phyloP scores from a whole-genome alignment of 1,284 basidiomycete species.

The Moesziomyces globuligerus region DNA sequence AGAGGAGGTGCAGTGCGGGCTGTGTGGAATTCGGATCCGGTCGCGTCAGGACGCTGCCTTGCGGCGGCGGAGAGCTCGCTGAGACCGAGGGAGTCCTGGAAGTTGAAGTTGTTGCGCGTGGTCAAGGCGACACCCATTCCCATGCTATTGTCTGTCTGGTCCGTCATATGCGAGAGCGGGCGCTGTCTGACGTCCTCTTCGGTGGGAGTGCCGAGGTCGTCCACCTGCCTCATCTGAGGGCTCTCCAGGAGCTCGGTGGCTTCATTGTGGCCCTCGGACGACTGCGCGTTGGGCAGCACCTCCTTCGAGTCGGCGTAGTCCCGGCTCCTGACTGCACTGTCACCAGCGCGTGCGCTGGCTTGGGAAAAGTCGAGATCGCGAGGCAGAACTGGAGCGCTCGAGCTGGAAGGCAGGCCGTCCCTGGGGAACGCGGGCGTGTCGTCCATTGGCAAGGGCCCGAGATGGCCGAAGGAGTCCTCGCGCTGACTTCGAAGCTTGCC shows the following conservation, averaged over 20 bases:
- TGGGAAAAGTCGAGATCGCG: conserved; percentile 14
- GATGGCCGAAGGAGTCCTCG: conserved; percentile 34
- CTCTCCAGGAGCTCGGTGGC: conserved; percentile 17
- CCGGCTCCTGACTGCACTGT: conserved; percentile 8
- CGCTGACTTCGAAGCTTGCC: conserved; percentile 8
- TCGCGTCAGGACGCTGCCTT: conserved; percentile 6
- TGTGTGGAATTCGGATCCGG: not conserved
- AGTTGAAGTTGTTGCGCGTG: conserved; percentile 17
- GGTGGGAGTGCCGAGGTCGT: conserved; percentile 2
- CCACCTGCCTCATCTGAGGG: conserved; percentile 2
- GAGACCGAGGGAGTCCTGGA: conserved; percentile 15
- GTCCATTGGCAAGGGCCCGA: conserved; percentile 22
- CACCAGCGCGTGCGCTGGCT: conserved; percentile 1
- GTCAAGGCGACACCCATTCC: conserved; percentile 22
- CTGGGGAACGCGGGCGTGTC: conserved; percentile 10
- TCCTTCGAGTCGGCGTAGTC: conserved; percentile 10
- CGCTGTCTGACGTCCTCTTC: conserved; percentile 4
- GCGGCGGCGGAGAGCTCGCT: conserved; percentile 17
- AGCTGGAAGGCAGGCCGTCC: conserved; percentile 27
- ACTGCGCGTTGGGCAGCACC: not conserved
- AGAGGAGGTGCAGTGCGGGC: not conserved
- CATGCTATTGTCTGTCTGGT: conserved; percentile 22
- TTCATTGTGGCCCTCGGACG: conserved; percentile 1
- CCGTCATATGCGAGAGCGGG: conserved; percentile 20
- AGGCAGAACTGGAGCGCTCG: conserved; percentile 18